These are phyloP conservation scores for Cryptococcus jaspeensis DNA, from an alignment of 1,284 basidiomycete species.

Conservation along the genomic window DNA sequence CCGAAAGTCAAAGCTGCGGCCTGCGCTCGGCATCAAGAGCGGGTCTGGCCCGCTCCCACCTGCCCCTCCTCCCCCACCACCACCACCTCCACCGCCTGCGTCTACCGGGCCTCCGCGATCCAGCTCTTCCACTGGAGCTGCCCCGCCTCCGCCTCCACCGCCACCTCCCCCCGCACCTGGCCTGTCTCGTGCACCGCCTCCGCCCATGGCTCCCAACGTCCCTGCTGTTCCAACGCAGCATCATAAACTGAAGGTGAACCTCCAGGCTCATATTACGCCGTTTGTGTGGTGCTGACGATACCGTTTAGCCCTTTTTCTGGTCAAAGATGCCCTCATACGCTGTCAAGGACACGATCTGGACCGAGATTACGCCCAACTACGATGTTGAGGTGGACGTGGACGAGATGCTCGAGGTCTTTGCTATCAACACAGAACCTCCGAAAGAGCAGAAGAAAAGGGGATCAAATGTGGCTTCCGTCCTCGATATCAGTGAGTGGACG, in stretches of 20 bases:
- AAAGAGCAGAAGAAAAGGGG: conserved; percentile 41
- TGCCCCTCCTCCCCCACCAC: conserved; percentile 11
- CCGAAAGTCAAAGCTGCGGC: too few relatives aligned
- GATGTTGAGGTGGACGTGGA: conserved; percentile 58
- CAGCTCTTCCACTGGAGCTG: neutral
- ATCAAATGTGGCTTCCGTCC: conserved; percentile 64
- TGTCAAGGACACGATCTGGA: conserved; percentile 67
- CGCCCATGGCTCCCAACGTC: neutral
- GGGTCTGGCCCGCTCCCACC: conserved; percentile 14
- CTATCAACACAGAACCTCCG: conserved; percentile 57
- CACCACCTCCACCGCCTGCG: conserved; percentile 5
- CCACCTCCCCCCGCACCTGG: neutral
- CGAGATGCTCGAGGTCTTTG: conserved; percentile 73
- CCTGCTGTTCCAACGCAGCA: conserved; percentile 44
- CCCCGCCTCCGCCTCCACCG: conserved; percentile 1
- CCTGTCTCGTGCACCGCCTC: conserved; percentile 1
- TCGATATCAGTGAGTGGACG: conserved; percentile 61
- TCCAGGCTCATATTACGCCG: neutral
- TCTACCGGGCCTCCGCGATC: neutral
- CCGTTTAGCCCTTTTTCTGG: conserved; percentile 79
- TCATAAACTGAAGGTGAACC: conserved; percentile 61
- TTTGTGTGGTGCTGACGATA: neutral
- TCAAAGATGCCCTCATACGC: conserved; percentile 63
- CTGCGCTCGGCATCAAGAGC: conserved; percentile 5
- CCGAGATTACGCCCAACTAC: conserved; percentile 52